These are phyloP conservation scores for Helotiales sp. DNA, from an alignment of 2,329 filamentous ascomycete species.

Conservation along the genomic window DNA sequence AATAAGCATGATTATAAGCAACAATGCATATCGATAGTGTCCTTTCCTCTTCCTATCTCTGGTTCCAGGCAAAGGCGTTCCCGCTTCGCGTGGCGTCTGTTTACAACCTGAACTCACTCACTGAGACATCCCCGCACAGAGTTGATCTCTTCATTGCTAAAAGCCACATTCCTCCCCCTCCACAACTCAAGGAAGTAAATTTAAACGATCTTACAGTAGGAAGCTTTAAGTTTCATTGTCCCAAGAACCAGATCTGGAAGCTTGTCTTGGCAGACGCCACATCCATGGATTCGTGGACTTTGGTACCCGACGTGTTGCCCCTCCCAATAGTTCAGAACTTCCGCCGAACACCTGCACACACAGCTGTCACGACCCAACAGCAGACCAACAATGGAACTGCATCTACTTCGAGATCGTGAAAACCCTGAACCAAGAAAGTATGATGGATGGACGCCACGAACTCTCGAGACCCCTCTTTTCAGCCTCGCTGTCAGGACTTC, in stretches of 20 bases:
- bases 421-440: neutral
- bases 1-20: constrained; percentile 4
- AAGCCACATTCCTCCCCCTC: neutral
- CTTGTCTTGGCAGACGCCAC: neutral
- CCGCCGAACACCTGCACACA: neutral
- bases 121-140: neutral
- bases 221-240: neutral
- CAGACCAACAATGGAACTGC: no score
- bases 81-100: constrained; percentile 1
- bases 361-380: neutral
- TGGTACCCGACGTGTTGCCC: neutral
- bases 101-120: neutral
- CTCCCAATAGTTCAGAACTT: neutral
- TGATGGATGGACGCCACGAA: no score
- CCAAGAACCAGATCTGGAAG: neutral
- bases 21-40: constrained; percentile 7
- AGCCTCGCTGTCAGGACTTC: no score
- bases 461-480: no score
- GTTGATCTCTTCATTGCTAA: neutral
- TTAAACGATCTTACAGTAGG: neutral
- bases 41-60: neutral
- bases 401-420: no score
- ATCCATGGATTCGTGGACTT: neutral
- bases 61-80: no score
- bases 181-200: neutral